Evolutionary conservation across 1,284 basidiomycete species (phyloP), one percentile per base, ranked within the genome.

Genomic region (Xerocomus minutiporus): DNA sequence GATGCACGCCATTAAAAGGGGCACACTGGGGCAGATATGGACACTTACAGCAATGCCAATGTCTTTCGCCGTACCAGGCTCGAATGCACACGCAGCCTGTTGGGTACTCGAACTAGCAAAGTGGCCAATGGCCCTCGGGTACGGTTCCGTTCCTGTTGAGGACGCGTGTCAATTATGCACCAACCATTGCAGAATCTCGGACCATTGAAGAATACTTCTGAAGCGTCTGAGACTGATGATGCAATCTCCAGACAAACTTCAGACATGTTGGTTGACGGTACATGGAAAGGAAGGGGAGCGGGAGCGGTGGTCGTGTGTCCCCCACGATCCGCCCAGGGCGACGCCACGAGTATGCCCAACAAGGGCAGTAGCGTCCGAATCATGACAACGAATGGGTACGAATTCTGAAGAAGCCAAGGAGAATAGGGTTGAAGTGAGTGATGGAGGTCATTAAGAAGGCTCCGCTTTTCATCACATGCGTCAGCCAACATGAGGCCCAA

Each of bases 41-140:
- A 40, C 11, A 61, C 73, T 61, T 67, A 79, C 81, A 50, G 74
- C 76, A 36, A 60, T 65, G 15, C 64, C 75, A 46, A 80, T 70
- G 60, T 80, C 81, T 25, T 69, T 68, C 3, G 74, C 63, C 2
- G 73, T 77, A 7, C 74, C 78, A 3, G 80, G 80, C 59, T 81
- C 75, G n/a, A 83, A 78, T 11, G 74, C 74, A 61, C 81, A 83
- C 1, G 65, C 64, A 7, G 81, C 64, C 0, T 43, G 13, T 55
- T 77, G 72, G 0, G 68, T 61, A 52, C 76, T 81, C 8, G 80
- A 78, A 9, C 59, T 57, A 2, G 75, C 71, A 71, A 74, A 80
- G 55, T 82, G 81, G 8, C 56, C 53, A 12, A 75, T 73, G 42
- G 76, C 78, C 8, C 61, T 64, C 0, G 28, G 28, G 54, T 78